Base-by-base conservation (phyloP, 352 stramenopile genomes). In the Pythium brassicae region DNA sequence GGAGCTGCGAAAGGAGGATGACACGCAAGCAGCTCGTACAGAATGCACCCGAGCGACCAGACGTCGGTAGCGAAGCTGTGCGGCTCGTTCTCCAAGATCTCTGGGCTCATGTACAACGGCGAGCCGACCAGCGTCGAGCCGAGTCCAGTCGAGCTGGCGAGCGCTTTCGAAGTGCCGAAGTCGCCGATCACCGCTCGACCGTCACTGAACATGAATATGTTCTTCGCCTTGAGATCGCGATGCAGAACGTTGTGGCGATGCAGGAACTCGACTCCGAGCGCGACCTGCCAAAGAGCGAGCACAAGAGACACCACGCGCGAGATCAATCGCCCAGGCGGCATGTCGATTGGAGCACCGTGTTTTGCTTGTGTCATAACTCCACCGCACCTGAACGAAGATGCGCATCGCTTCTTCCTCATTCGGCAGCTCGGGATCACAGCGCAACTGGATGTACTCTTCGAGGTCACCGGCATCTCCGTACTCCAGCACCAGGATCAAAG, bases 31-130 rank as follows among this genome's bases (percentile, higher is more conserved):
- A 98, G 72, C 65, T 98, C 94, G 66, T 98, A 98, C 22, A 98
- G 72, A 48, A 98, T 90, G 58, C 95, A 98, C 4, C 95, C 95
- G 39, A 98, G 76, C 26, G 74, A 94, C 95, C 95, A 98, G 8
- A 98, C 84, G 64, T 98, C 95, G 54, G 43, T 48, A 12, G 43
- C 43, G 43, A 29, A 48, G 43, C 20, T 48, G 43, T 48, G 43
- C 7, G 43, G 43, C 43, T 48, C 43, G 20, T 29, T 48, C 43
- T 48, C 43, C 20, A 48, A 8, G 20, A 48, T 48, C 43, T 48
- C 43, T 6, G 84, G 84, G 26, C 82, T 89, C 76, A 94, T 89
- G 53, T 90, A 92, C 27, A 90, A 58, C 5, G 78, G 78, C 4
- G 78, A 89, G 2, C 83, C 83, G 14, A 92, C 71, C 0, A 89